Base-by-base conservation (phyloP, 1,139 yeast species). In the Lodderomyces theae region DNA sequence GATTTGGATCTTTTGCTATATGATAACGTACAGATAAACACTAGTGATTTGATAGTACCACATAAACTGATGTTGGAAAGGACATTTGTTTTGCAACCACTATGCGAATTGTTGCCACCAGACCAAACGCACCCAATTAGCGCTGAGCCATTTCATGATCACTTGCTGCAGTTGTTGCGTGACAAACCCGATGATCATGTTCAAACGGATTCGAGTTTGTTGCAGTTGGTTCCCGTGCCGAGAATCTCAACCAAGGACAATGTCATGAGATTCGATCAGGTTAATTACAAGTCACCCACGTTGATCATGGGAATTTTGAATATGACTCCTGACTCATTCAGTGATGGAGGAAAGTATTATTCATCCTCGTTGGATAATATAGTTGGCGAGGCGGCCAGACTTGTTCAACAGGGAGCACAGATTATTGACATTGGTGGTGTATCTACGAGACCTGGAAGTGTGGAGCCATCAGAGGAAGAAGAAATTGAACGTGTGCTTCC, bases 351-450 rank as follows among this genome's bases (percentile, higher is more conserved):
- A 0, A 48, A 45, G n/a, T 52, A 60, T 37, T 59, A 40, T 34
- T 46, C 51, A 5, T 53, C 55, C 19, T 51, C 69, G 19, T 58
- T 64, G 4, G 57, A 58, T 3, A 52, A 58, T 3, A 51, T 64
- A 2, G 50, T 75, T 3, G 66, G 65, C 0, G 62, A 65, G 21
- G 75, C 80, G 1, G 55, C 63, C 41, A 48, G 58, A 22, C 71
- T 82, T 60, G 77, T 82, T 7, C 51, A 52, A 0, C 69, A 75
- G 16, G 94, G 90, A 0, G 78, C 80, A 9, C 71, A 72, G 22
- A 86, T 94, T 30, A 70, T 92, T 26, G 98, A 90, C 56, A 76
- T 92, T 43, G 98, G 97, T 6, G 97, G 97, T 1, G 88, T 88
- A 44, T 86, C 96, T 0, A 90, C 97, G 0, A 72, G 94, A 41